A percentile compares a stretch with the other conserved stretches of the same genome.
These are phyloP conservation scores for Tricholoma matsutake DNA, from an alignment of 768 basidiomycete species.

Conservation along the genomic window DNA sequence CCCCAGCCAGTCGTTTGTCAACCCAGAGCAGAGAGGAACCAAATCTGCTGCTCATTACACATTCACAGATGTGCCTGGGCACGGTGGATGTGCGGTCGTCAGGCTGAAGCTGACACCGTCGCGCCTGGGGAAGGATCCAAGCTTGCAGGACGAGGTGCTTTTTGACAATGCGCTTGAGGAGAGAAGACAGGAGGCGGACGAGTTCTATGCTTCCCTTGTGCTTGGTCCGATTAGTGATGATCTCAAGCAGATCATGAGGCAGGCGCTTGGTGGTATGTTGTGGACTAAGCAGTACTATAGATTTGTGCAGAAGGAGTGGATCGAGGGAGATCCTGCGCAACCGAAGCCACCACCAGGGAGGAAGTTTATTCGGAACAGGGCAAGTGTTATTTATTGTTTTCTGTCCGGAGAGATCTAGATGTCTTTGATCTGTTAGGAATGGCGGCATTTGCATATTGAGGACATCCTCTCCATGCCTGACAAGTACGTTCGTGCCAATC, in stretches of 20 bases:
- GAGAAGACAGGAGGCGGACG: slow-evolving; percentile 89
- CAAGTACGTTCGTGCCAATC: slow-evolving; percentile 57
- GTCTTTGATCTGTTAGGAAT: slow-evolving; percentile 52
- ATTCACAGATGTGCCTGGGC: slow-evolving; percentile 82
- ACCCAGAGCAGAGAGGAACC: slow-evolving; percentile 83
- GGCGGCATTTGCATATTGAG: slow-evolving; percentile 93
- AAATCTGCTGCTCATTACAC: slow-evolving; percentile 92
- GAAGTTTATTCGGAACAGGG: slow-evolving; percentile 80
- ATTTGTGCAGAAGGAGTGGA: slow-evolving; percentile 96
- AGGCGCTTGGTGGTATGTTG: slow-evolving; percentile 94
- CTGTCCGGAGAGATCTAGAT: neutral
- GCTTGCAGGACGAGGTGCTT: slow-evolving; percentile 78
- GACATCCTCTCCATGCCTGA: slow-evolving; percentile 99
- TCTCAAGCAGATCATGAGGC: slow-evolving; percentile 92
- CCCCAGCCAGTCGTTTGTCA: slow-evolving; percentile 60
- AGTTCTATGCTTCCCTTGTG: slow-evolving; percentile 84
- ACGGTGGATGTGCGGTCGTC: slow-evolving; percentile 93
- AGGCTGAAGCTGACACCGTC: slow-evolving; percentile 87
- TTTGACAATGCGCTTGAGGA: slow-evolving; percentile 93
- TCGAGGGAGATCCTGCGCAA: slow-evolving; percentile 93
- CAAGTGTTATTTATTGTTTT: slow-evolving; percentile 28
- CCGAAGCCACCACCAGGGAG: slow-evolving; percentile 91
- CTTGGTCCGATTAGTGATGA: slow-evolving; percentile 89
- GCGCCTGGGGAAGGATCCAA: slow-evolving; percentile 70
- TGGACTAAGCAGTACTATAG: slow-evolving; percentile 99